Conservation (phyloP, 176 grass and related monocot species). For the Oryza glaberrima region DNA sequence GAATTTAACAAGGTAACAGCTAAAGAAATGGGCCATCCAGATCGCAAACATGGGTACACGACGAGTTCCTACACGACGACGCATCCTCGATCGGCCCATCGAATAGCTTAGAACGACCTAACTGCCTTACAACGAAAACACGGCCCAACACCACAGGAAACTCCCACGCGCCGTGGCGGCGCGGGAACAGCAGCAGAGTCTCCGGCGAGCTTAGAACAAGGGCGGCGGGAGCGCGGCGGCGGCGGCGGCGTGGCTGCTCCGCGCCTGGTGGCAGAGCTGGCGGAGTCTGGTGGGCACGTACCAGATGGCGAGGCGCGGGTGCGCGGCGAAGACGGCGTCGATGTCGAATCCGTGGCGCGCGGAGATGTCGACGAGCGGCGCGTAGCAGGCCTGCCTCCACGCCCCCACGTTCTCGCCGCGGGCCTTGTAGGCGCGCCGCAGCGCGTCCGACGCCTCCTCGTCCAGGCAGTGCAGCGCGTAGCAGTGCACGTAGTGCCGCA, state of each 20-base stretch:
- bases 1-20: not conserved
- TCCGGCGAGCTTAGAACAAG: conserved; percentile 36
- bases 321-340: conserved; percentile 95
- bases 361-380: conserved; percentile 86
- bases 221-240: conserved; percentile 27
- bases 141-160: not conserved
- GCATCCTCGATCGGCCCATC: not conserved
- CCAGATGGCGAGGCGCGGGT: conserved; percentile 91
- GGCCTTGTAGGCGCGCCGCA: conserved; percentile 85
- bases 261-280: conserved; percentile 93
- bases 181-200: not conserved
- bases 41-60: not conserved
- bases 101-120: not conserved
- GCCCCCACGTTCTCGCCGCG: conserved; percentile 90
- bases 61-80: not conserved
- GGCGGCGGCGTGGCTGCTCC: conserved; percentile 46
- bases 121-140: not conserved
- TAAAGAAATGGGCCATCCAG: not conserved
- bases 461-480: conserved; percentile 98
- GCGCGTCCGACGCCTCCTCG: conserved; percentile 81
- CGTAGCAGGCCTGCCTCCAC: conserved; percentile 93
- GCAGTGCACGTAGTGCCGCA: conserved; percentile 99
- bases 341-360: conserved; percentile 90
- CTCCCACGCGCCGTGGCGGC: not conserved
- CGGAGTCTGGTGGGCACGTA: conserved; percentile 94